Evolutionary conservation across 345 rosid genomes (phyloP).

Genomic region (Eucalyptus regnans): DNA sequence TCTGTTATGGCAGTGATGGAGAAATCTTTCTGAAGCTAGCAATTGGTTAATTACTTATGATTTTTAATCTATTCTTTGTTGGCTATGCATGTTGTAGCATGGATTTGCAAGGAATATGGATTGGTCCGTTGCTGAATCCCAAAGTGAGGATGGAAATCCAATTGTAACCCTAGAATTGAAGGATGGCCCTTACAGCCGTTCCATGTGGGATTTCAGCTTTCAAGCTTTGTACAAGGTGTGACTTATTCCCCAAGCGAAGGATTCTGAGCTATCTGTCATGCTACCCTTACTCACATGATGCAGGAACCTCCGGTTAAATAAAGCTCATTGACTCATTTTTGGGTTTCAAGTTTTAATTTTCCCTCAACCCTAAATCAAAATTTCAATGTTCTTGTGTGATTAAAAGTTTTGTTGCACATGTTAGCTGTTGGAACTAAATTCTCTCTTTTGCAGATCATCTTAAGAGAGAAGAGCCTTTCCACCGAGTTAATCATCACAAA

Average conservation of each 20-base stretch:
- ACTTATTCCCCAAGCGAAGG: neutral
- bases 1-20: neutral
- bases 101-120: slow-evolving; percentile 96
- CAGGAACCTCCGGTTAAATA: neutral
- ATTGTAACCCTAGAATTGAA: slow-evolving; percentile 64
- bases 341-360: neutral
- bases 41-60: neutral
- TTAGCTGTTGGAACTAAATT: neutral
- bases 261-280: neutral
- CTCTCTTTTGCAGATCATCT: slow-evolving; percentile 38
- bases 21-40: neutral
- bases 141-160: slow-evolving; percentile 48
- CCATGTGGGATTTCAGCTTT: slow-evolving; percentile 94
- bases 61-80: neutral
- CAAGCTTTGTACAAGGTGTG: slow-evolving; percentile 68
- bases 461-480: slow-evolving; percentile 53
- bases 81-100: slow-evolving; percentile 34
- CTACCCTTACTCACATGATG: neutral
- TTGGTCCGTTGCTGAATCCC: slow-evolving; percentile 69
- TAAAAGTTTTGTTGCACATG: neutral
- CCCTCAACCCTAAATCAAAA: neutral
- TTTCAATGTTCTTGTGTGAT: neutral
- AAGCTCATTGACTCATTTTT: neutral
- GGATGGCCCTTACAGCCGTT: slow-evolving; percentile 77
- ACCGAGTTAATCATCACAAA: slow-evolving; percentile 66